Evolutionary conservation across 1,284 basidiomycete species (phyloP), one percentile per base, ranked within the genome.

Genomic region (Erythrobasidium hasegawianum): DNA sequence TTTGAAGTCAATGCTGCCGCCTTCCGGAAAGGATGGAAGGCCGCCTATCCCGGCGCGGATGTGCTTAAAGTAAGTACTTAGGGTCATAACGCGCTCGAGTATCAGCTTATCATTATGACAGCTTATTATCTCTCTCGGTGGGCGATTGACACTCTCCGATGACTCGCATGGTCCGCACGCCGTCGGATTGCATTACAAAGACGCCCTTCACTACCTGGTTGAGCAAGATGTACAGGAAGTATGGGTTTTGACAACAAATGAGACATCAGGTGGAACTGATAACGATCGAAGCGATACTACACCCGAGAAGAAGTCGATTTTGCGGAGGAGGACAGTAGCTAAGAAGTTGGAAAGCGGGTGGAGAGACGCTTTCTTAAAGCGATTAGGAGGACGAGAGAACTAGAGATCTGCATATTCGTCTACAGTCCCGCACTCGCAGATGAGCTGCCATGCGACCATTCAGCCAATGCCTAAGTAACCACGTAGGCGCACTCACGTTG

Each of bases 1-100:
- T 97, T 98, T 75, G 95, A 99, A 78, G 81, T 90, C 59, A 97
- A 96, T 75, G 87, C 91, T 11, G 90, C 96, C 5, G 90, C 93
- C 3, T 86, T 97, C 72, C 80, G 92, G 70, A 98, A 98, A 77
- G 86, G 87, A 1, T 98, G 96, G 95, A 74, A 78, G 20, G 84
- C 86, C 7, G 83, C 88, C 2, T 97, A 96, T 78, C 96, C 95
- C 0, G 88, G 83, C 1, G 76, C 78, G 59, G 90, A 95, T 67
- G 82, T 96, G 11, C 78, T 90, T 10, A 74, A 86, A 78, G 92
- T 88, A 73, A 76, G 84, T 13, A 27, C 33, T 26, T 2, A 0
- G 22, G 1, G 14, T 1, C 9, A 11, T 18, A 22, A 41, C 47
- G 3, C n/a, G 18, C 18, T 49, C 22, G 16, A 40, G 24, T 11